These are phyloP conservation scores for Closterium sp. DNA, from an alignment of 139 green algal species.

Conservation along the genomic window DNA sequence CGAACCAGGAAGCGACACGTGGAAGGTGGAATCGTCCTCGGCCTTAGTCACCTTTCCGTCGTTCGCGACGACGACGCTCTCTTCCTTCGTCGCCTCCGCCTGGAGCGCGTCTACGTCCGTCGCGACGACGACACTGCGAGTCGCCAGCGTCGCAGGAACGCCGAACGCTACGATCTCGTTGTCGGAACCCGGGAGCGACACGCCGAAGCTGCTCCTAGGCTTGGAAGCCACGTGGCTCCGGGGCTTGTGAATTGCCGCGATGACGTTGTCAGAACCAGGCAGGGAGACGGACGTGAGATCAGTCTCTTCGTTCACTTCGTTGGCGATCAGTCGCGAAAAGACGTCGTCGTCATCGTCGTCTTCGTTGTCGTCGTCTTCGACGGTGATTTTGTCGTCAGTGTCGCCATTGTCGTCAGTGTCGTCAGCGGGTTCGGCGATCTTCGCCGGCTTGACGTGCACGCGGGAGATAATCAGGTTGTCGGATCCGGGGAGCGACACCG, in stretches of 20 bases:
- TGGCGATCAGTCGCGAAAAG: background rate
- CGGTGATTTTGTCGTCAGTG: too few species aligned
- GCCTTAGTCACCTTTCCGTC: background rate
- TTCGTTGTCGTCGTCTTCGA: too few species aligned
- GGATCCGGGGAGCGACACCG: background rate
- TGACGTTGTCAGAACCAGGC: background rate
- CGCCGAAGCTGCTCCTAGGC: background rate
- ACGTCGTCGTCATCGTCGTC: background rate
- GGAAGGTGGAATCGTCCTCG: background rate
- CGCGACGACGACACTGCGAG: background rate
- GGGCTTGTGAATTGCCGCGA: background rate
- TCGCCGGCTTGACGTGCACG: background rate
- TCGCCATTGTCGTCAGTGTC: background rate
- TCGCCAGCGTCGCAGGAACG: background rate
- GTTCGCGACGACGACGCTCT: too few species aligned
- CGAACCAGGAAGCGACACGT: background rate
- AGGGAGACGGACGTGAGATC: background rate
- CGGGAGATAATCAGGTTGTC: background rate
- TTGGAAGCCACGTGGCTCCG: background rate
- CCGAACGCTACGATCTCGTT: background rate
- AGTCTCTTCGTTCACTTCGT: background rate
- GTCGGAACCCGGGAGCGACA: background rate
- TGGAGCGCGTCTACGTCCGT: too few species aligned
- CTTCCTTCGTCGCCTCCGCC: too few species aligned
- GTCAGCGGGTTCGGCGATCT: background rate